Percentiles rank a stretch among this genome's conserved stretches.
phyloP scores from a whole-genome alignment of 208 protist species.

The Trypanosoma grayi region DNA sequence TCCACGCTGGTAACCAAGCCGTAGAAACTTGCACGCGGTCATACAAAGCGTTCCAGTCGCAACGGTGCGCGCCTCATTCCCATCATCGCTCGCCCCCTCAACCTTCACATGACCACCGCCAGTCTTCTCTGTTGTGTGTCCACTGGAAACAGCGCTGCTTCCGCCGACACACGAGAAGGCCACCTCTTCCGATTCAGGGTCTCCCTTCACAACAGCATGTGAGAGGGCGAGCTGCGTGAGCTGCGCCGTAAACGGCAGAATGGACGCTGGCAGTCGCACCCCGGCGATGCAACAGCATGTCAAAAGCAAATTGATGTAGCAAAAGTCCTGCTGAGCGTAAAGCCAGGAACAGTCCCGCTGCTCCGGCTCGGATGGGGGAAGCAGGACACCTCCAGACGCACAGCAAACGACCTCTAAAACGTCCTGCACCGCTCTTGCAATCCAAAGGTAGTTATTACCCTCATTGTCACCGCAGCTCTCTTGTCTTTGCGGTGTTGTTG shows the following conservation, averaged over 20 bases:
- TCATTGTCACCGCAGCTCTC: not conserved
- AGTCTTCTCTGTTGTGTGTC: not conserved
- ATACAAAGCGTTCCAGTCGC: slow-evolving; percentile 13
- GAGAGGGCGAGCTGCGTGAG: slow-evolving; percentile 17
- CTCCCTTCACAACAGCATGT: not conserved
- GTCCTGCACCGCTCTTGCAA: not conserved
- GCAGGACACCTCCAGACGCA: not conserved
- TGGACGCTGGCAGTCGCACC: not conserved
- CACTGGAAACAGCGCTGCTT: not conserved
- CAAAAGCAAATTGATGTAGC: slow-evolving; percentile 16
- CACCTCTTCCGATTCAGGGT: not conserved
- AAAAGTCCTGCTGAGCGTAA: slow-evolving; percentile 6
- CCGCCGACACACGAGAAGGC: not conserved
- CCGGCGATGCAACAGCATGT: slow-evolving; percentile 7
- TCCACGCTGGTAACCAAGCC: slow-evolving; percentile 9
- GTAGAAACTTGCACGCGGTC: slow-evolving; percentile 14
- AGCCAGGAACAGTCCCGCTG: not conserved
- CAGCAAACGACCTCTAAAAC: slow-evolving; percentile 6
- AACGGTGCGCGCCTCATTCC: not conserved
- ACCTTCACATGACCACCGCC: not conserved
- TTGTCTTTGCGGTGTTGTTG: not conserved
- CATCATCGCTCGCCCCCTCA: not conserved
- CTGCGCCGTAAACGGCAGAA: slow-evolving; percentile 10
- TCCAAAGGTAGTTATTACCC: slow-evolving; percentile 5
- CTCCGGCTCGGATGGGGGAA: not conserved